Evolutionary conservation across 176 grass and related monocot genomes (phyloP), one percentile per base, ranked within the genome.

Genomic region (Oryza punctata): DNA sequence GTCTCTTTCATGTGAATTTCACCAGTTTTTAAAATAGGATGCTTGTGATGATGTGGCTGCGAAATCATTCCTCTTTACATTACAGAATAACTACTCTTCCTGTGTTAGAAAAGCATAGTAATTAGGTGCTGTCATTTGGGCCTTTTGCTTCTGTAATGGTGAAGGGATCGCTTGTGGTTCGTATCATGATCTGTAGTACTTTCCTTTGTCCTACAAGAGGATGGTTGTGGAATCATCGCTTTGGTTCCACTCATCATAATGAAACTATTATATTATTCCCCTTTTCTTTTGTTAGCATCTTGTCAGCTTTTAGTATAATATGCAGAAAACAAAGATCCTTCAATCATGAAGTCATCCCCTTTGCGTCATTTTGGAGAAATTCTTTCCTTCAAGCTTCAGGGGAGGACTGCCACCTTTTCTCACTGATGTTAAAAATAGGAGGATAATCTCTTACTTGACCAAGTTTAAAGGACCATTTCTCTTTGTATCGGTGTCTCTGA

Each of bases 331-430:
- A 45, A 79, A 83, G 74, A 57, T 86, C 63, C 69, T 92, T 91
- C 79, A 70, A 86, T 86, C 86, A 89, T 86, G 30, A 79, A 89
- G 78, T 83, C 86, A 83, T 79, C 80, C 78, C 78, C 86, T 89
- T 92, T 87, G 80, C 82, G 81, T 89, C 84, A 89, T 89, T 87
- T 84, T 80, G 49, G 70, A 78, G 81, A 80, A 87, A 92, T 87
- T 72, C 87, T 69, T 92, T 81, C 72, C 84, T 92, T 92, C 80
- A 87, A 92, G 81, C 78, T 52, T 82, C 74, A 76, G 41, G 60
- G 81, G 76, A 66, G 79, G 75, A 70, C 88, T 83, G 26, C 30
- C 43, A 86, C 21, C 73, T 89, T 84, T 84, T 63, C 66, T 87
- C 46, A 72, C 67, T 68, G 7, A 69, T 79, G 80, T 49, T 68